Evolutionary conservation across 164 flowering plant species (phyloP).

Genomic region (Chloranthus sessilifolius): DNA sequence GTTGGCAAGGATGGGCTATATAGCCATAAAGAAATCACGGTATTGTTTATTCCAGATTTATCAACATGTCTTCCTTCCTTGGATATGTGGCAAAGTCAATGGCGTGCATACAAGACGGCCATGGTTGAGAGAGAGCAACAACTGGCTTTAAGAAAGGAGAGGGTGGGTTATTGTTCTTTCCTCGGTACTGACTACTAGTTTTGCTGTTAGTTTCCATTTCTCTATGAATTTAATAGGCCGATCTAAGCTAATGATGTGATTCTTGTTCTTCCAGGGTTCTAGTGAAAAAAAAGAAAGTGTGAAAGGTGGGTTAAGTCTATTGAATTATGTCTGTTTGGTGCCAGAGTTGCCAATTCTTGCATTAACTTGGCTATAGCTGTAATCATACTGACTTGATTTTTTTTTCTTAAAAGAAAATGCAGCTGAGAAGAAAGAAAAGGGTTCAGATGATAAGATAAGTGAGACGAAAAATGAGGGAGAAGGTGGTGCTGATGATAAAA

Average conservation of each 20-base stretch:
- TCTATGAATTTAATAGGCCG: no score
- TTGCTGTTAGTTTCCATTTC: no score
- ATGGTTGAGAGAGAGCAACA: slow-evolving; percentile 54
- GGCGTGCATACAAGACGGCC: slow-evolving; percentile 66
- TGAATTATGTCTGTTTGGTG: neutral
- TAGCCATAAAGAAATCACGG: slow-evolving; percentile 90
- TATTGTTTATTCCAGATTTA: slow-evolving; percentile 82
- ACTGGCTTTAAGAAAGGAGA: slow-evolving; percentile 48
- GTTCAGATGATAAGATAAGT: slow-evolving; percentile 14
- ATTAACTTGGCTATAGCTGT: no score
- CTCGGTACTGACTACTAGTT: no score
- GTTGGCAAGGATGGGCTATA: slow-evolving; percentile 86
- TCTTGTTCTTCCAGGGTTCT: slow-evolving; percentile 36
- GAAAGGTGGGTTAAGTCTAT: no score
- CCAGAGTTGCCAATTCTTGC: neutral
- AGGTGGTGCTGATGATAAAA: slow-evolving; percentile 20
- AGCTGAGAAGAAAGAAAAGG: slow-evolving; percentile 14
- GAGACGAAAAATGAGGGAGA: slow-evolving; percentile 20
- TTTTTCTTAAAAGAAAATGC: neutral
- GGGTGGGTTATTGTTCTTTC: slow-evolving; percentile 13
- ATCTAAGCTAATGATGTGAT: no score
- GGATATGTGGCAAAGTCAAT: slow-evolving; percentile 71
- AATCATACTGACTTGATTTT: neutral
- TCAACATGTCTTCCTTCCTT: slow-evolving; percentile 88
- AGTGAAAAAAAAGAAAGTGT: slow-evolving; percentile 36